A percentile compares a stretch with the other conserved stretches of the same genome.
phyloP scores from a whole-genome alignment of 345 rosid genomes.

The Melaleuca quinquenervia region DNA sequence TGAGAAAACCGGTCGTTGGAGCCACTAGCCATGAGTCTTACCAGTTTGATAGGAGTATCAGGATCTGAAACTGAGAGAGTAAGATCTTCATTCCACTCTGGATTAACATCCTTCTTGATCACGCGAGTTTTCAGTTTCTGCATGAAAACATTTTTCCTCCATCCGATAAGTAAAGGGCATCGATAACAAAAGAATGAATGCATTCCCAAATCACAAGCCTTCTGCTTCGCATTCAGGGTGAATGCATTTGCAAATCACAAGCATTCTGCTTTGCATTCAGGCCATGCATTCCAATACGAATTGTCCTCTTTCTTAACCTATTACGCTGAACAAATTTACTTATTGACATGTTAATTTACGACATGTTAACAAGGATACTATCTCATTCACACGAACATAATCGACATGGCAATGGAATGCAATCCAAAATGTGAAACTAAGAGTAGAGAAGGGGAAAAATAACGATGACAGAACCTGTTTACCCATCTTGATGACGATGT shows the following conservation, averaged over 20 bases:
- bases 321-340: background rate
- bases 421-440: background rate
- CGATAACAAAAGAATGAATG: background rate
- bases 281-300: background rate
- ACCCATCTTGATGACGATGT: constrained; percentile 30
- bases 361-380: background rate
- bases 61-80: constrained; percentile 30
- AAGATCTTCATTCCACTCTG: constrained; percentile 37
- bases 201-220: background rate
- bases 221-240: background rate
- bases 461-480: constrained; percentile 14
- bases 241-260: background rate
- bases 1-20: background rate
- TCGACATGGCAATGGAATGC: background rate
- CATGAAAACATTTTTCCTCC: background rate
- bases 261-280: background rate
- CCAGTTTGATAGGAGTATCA: constrained; percentile 19
- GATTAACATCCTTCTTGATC: constrained; percentile 29
- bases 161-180: background rate
- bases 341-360: background rate
- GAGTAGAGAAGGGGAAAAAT: background rate
- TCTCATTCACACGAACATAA: background rate
- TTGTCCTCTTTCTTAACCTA: background rate
- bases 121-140: constrained; percentile 38
- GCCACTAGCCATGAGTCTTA: constrained; percentile 1